Percentiles rank a stretch among this genome's conserved stretches.
Evolutionary conservation across 2,329 filamentous ascomycete genomes (phyloP).

Genomic region (Trichoderma sp.): DNA sequence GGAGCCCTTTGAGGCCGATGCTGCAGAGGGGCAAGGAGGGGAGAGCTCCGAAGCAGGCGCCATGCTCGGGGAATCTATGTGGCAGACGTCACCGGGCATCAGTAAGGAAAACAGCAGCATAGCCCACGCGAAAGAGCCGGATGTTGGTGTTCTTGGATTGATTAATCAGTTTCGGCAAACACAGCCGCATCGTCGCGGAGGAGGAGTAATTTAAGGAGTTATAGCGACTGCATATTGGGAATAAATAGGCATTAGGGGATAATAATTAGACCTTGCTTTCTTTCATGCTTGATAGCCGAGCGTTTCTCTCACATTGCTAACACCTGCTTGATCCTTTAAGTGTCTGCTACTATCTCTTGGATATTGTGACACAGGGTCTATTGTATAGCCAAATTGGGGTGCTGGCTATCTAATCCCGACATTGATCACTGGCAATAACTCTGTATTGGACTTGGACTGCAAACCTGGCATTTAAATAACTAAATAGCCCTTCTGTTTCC

Average conservation of each 20-base stretch:
- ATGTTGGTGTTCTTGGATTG: constrained; percentile 56
- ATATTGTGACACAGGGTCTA: too few relatives aligned
- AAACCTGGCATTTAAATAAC: too few relatives aligned
- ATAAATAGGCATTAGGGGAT: neutral
- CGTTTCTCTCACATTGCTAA: neutral
- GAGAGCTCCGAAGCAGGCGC: constrained; percentile 52
- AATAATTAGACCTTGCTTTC: neutral
- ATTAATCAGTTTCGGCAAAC: constrained; percentile 60
- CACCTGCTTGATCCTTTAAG: too few relatives aligned
- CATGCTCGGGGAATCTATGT: constrained; percentile 56
- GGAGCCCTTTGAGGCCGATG: constrained; percentile 49
- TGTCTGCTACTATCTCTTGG: neutral
- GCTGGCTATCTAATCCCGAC: too few relatives aligned
- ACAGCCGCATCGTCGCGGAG: constrained; percentile 47
- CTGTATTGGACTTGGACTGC: too few relatives aligned
- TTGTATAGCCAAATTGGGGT: too few relatives aligned
- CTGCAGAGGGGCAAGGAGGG: constrained; percentile 50
- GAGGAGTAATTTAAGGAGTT: constrained; percentile 32
- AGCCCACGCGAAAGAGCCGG: constrained; percentile 45
- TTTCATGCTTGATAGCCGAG: neutral
- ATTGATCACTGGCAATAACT: too few relatives aligned
- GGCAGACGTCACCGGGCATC: constrained; percentile 56
- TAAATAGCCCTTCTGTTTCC: too few relatives aligned
- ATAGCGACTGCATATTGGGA: neutral
- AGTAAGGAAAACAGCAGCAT: constrained; percentile 56